phyloP scores from a whole-genome alignment of 371 early-diverging fungal genomes.

The Saksenaea vasiformis region DNA sequence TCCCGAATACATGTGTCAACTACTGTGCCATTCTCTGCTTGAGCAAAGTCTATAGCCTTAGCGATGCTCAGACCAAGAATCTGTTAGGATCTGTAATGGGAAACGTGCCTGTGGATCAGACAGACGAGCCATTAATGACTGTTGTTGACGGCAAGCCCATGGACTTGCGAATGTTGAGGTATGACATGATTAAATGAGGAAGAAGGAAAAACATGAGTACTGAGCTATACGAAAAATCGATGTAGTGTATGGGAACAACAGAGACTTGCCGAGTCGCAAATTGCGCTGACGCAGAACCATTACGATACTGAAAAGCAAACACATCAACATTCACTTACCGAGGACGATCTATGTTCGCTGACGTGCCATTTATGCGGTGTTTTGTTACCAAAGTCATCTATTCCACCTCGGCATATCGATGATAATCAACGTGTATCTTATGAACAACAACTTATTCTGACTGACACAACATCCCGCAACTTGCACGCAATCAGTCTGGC shows the following conservation, averaged over 20 bases:
- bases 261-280: constrained; percentile 38
- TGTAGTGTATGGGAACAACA: constrained; percentile 52
- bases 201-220: not conserved
- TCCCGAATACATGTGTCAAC: constrained; percentile 47
- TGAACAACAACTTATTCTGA: constrained; percentile 63
- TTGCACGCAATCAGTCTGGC: constrained; percentile 82
- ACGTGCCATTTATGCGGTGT: constrained; percentile 71
- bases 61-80: constrained; percentile 44
- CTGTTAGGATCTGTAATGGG: constrained; percentile 30
- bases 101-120: constrained; percentile 19
- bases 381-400: constrained; percentile 44
- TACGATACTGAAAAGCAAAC: constrained; percentile 27
- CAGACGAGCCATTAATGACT: constrained; percentile 35
- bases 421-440: not conserved
- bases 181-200: not conserved
- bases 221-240: not conserved
- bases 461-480: constrained; percentile 73
- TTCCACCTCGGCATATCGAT: not conserved
- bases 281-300: constrained; percentile 38
- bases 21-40: constrained; percentile 59
- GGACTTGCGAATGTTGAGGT: constrained; percentile 53
- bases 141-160: constrained; percentile 32
- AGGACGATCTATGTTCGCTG: constrained; percentile 53
- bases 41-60: constrained; percentile 52
- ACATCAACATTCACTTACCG: constrained; percentile 15